Evolutionary conservation across 148 eudicot genomes (phyloP).

Genomic region (Chenopodium berlandieri): DNA sequence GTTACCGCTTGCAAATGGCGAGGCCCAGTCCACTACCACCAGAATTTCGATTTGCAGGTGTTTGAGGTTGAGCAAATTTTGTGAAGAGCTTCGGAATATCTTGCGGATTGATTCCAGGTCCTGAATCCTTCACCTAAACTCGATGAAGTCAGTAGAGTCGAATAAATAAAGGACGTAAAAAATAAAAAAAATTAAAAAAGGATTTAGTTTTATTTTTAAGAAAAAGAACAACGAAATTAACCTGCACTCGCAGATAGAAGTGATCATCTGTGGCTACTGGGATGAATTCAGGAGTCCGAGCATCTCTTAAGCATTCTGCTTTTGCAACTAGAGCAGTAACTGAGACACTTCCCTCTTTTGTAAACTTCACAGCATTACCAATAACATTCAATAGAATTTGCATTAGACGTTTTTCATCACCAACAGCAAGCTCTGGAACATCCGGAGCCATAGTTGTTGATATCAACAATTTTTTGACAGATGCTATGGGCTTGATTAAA

Average conservation of each 20-base stretch:
- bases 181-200: too few relatives aligned
- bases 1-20: conserved; percentile 85
- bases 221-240: conserved; percentile 17
- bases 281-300: conserved; percentile 61
- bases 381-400: conserved; percentile 74
- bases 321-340: conserved; percentile 59
- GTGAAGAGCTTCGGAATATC: conserved; percentile 84
- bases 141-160: conserved; percentile 12
- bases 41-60: conserved; percentile 44
- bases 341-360: conserved; percentile 79
- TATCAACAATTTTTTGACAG: conserved; percentile 62
- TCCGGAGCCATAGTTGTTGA: conserved; percentile 59
- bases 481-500: conserved; percentile 79
- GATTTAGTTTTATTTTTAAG: not conserved
- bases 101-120: conserved; percentile 74
- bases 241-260: conserved; percentile 83
- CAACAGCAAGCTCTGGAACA: conserved; percentile 71
- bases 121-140: conserved; percentile 84
- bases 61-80: conserved; percentile 66
- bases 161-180: not conserved
- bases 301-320: conserved; percentile 60
- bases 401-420: conserved; percentile 88
- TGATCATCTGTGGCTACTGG: conserved; percentile 59
- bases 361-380: conserved; percentile 90
- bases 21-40: conserved; percentile 86